These are phyloP conservation scores for Cyclaneusma minus DNA, from an alignment of 2,329 filamentous ascomycete species.

Conservation along the genomic window DNA sequence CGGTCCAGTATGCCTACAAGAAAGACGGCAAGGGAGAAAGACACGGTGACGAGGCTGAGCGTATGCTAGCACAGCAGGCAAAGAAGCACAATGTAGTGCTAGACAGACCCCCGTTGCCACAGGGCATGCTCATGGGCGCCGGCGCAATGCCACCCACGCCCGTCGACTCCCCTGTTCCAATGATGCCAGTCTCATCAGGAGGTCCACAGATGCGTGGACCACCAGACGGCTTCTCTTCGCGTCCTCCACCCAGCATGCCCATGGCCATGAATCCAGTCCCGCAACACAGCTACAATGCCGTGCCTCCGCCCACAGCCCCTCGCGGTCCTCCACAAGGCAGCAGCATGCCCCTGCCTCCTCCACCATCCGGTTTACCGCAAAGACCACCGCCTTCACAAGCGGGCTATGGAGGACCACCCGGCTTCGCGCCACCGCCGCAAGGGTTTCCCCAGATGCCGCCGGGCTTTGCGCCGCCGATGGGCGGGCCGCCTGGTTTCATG, in stretches of 20 bases:
- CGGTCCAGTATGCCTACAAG: constrained; percentile 97
- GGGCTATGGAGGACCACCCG: constrained; percentile 50
- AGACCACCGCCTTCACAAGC: constrained; percentile 54
- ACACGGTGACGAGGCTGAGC: constrained; percentile 86
- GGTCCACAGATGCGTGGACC: constrained; percentile 9
- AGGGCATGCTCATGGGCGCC: constrained; percentile 24
- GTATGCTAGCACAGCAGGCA: constrained; percentile 79
- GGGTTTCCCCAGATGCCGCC: constrained; percentile 21
- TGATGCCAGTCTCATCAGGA: constrained; percentile 11
- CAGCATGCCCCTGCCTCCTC: constrained; percentile 35
- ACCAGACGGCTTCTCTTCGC: constrained; percentile 5
- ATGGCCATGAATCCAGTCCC: constrained; percentile 15
- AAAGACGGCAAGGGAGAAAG: constrained; percentile 96
- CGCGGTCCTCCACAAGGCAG: constrained; percentile 16
- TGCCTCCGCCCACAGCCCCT: constrained; percentile 15
- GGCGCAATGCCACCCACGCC: constrained; percentile 24
- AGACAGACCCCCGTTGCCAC: constrained; percentile 29
- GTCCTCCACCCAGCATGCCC: neutral
- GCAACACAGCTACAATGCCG: constrained; percentile 14
- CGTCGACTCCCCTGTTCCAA: constrained; percentile 20
- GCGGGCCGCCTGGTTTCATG: constrained; percentile 10
- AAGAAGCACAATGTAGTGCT: constrained; percentile 88
- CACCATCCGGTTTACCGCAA: constrained; percentile 37
- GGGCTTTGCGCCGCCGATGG: constrained; percentile 28
- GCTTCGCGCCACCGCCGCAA: constrained; percentile 29